Conservation (phyloP, 2,329 filamentous ascomycete species). For the Apiospora pterosperma region DNA sequence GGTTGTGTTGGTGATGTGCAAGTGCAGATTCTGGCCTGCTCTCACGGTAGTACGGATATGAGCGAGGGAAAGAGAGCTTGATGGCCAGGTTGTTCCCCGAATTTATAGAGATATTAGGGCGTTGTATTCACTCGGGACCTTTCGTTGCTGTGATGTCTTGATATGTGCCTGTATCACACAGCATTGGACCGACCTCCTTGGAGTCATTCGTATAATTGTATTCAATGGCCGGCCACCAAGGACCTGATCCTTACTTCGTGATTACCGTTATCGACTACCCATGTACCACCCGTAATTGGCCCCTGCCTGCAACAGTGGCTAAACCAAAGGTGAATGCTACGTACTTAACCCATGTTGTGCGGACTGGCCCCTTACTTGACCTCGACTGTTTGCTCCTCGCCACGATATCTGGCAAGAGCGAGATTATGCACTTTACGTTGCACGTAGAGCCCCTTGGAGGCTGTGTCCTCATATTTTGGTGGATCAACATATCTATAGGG, state of each 20-base stretch:
- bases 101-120: neutral
- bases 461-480: neutral
- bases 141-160: neutral
- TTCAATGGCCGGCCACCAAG: neutral
- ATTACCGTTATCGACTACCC: neutral
- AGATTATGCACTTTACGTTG: neutral
- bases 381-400: neutral
- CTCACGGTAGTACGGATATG: too few species aligned
- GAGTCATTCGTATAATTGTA: neutral
- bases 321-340: neutral
- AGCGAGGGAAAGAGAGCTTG: too few species aligned
- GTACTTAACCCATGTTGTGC: neutral
- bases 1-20: neutral
- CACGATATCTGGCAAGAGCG: neutral
- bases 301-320: neutral
- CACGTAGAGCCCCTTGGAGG: neutral
- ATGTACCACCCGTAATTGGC: neutral
- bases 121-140: neutral
- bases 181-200: neutral
- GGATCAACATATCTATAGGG: neutral
- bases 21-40: too few species aligned
- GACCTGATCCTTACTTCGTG: neutral
- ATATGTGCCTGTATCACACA: neutral
- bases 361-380: neutral
- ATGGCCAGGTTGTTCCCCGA: neutral